phyloP scores from a whole-genome alignment of 2,329 filamentous ascomycete species.

The Fusarium brachygibbosum region DNA sequence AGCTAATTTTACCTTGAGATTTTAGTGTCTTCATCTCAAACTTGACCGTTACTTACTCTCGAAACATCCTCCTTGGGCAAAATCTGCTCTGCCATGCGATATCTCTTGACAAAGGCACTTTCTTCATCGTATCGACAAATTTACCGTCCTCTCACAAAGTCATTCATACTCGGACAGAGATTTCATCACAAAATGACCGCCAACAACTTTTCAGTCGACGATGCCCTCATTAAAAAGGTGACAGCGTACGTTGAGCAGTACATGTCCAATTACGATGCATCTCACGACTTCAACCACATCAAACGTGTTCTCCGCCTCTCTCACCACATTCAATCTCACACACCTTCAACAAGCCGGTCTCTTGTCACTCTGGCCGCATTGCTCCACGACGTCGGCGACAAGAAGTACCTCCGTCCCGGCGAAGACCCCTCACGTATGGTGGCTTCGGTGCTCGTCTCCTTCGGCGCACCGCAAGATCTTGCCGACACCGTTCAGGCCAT shows the following conservation, averaged over 20 bases:
- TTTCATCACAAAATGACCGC: conserved; percentile 42
- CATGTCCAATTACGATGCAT: conserved; percentile 85
- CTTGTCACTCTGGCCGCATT: conserved; percentile 78
- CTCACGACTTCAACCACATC: conserved; percentile 90
- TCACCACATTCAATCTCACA: conserved; percentile 70
- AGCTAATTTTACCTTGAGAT: conserved; percentile 17
- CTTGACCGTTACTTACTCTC: conserved; percentile 1
- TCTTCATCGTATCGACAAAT: neutral
- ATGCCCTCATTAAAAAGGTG: conserved; percentile 67
- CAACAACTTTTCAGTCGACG: conserved; percentile 48
- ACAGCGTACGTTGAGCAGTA: conserved; percentile 75
- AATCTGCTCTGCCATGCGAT: conserved; percentile 8
- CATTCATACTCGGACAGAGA: neutral
- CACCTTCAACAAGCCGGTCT: conserved; percentile 57
- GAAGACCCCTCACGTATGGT: conserved; percentile 71
- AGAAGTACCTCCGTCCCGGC: conserved; percentile 77
- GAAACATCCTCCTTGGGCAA: neutral
- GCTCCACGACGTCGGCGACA: conserved; percentile 90
- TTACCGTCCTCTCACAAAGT: neutral
- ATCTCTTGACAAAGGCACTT: conserved; percentile 9
- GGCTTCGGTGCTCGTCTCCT: conserved; percentile 65
- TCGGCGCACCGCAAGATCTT: conserved; percentile 69
- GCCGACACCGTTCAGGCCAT: conserved; percentile 78
- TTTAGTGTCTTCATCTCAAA: conserved; percentile 18
- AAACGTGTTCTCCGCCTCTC: conserved; percentile 82